A percentile compares a stretch with the other conserved stretches of the same genome.
Conservation (phyloP, 352 stramenopile genomes). For the Phytophthora tentaculata region DNA sequence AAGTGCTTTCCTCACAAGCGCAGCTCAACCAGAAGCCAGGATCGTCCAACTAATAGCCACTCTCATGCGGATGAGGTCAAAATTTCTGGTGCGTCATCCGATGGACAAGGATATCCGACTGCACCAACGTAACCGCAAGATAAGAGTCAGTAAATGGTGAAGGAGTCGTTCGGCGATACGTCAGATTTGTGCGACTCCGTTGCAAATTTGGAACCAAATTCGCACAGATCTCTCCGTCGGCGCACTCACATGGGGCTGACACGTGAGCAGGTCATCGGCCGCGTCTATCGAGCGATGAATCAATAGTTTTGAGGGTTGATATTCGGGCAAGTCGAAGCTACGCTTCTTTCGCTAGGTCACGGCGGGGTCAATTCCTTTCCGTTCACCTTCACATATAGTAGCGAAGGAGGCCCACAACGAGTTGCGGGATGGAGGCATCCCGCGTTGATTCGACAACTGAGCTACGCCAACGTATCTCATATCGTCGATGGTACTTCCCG, state of each 20-base stretch:
- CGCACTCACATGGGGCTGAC: slow-evolving; percentile 60
- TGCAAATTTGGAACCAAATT: slow-evolving; percentile 96
- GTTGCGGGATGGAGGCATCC: slow-evolving; percentile 32
- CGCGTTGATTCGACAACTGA: slow-evolving; percentile 17
- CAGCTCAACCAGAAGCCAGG: background rate
- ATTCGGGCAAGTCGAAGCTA: slow-evolving; percentile 24
- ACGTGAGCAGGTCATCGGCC: slow-evolving; percentile 90
- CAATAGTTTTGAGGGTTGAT: background rate
- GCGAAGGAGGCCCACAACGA: slow-evolving; percentile 1
- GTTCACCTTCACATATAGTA: slow-evolving; percentile 28
- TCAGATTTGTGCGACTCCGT: slow-evolving; percentile 58
- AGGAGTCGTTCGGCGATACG: background rate
- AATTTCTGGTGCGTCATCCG: background rate
- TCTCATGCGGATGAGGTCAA: background rate
- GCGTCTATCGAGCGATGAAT: slow-evolving; percentile 2
- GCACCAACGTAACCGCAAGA: background rate
- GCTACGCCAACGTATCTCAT: slow-evolving; percentile 5
- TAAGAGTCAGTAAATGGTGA: background rate
- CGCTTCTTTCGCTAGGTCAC: slow-evolving; percentile 7
- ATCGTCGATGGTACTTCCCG: background rate
- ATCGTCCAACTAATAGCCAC: background rate
- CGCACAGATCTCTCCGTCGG: slow-evolving; percentile 90
- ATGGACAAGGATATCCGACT: background rate
- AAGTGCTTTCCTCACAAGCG: background rate
- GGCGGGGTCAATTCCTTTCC: slow-evolving; percentile 26